Evolutionary conservation across 306 rosid genomes (phyloP).

Genomic region (Senna siamea): DNA sequence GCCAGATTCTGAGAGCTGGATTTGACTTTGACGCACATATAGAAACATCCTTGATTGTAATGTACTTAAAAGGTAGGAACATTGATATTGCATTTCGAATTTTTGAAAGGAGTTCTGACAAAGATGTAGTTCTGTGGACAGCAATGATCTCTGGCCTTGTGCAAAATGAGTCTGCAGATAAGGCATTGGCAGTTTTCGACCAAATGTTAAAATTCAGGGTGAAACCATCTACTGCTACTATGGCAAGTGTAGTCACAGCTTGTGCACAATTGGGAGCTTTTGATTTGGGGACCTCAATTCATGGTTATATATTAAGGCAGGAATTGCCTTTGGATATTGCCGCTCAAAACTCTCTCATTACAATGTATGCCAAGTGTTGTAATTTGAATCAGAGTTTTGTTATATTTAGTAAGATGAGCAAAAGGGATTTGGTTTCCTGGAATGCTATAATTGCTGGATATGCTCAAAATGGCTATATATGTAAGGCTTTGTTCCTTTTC

Average conservation of each 20-base stretch:
- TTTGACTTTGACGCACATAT: conserved; percentile 57
- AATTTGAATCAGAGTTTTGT: conserved; percentile 56
- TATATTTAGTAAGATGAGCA: conserved; percentile 54
- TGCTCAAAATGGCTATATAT: conserved; percentile 65
- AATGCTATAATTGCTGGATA: conserved; percentile 70
- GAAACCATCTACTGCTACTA: conserved; percentile 64
- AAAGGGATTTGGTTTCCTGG: conserved; percentile 80
- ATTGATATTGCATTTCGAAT: conserved; percentile 57
- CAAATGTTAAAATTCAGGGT: conserved; percentile 57
- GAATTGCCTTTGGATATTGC: conserved; percentile 57
- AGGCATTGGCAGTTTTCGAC: conserved; percentile 53
- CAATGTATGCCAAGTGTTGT: conserved; percentile 79
- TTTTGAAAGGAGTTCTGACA: conserved; percentile 48
- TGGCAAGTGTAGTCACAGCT: conserved; percentile 72
- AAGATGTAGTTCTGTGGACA: conserved; percentile 76
- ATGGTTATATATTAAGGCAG: conserved; percentile 62
- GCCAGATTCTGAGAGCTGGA: conserved; percentile 65
- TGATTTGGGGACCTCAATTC: conserved; percentile 60
- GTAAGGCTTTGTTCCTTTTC: conserved; percentile 58
- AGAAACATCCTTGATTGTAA: conserved; percentile 61
- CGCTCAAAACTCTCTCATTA: conserved; percentile 72
- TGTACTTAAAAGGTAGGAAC: conserved; percentile 62
- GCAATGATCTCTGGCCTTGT: conserved; percentile 86
- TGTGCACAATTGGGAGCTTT: conserved; percentile 63
- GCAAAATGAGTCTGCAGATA: conserved; percentile 60